Base-by-base conservation (phyloP, 345 rosid species). In the Litchi chinensis region DNA sequence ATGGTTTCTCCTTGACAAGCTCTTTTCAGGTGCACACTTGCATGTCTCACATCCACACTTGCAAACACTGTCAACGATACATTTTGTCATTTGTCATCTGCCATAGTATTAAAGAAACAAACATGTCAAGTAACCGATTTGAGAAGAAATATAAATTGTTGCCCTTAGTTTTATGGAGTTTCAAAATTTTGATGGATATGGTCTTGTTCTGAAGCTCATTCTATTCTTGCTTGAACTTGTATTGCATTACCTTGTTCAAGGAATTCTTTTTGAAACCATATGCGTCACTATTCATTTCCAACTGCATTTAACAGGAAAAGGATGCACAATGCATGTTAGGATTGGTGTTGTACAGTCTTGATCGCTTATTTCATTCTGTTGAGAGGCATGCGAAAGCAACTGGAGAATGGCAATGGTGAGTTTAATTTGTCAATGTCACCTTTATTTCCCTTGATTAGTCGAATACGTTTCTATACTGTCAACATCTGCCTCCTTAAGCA, bases 321-420 rank as follows among this genome's bases (percentile, higher is more conserved):
- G 98, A 95, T 48, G 93, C 98, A 6, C 91, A 81, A 65, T 86
- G 90, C 84, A 90, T 86, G 88, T 92, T 84, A 73, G 99, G 99
- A 21, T 79, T 95, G 87, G 82, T 91, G 80, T 80, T 93, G 26
- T 93, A 91, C 81, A 85, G 82, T 86, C 89, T 95, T 67, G 93
- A 91, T 76, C 86, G 97, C 76, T 79, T 93, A 41, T 88, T 86
- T 72, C 88, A 79, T 77, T 94, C 96, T 43, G 93, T 89, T 44
- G 89, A 91, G 87, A 75, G 87, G 57, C 95, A 93, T 77, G 99
- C 98, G 73, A 83, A 82, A 82, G 86, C 85, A 76, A 91, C 95
- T 32, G 97, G 91, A 21, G 99, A 93, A 89, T 95, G 98, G 97
- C 87, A 88, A 56, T 86, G 88, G 98, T 95, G 67, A 77, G 97